Evolutionary conservation across 495 filamentous ascomycete species (phyloP).

Genomic region (Lasiosphaeris hirsuta): DNA sequence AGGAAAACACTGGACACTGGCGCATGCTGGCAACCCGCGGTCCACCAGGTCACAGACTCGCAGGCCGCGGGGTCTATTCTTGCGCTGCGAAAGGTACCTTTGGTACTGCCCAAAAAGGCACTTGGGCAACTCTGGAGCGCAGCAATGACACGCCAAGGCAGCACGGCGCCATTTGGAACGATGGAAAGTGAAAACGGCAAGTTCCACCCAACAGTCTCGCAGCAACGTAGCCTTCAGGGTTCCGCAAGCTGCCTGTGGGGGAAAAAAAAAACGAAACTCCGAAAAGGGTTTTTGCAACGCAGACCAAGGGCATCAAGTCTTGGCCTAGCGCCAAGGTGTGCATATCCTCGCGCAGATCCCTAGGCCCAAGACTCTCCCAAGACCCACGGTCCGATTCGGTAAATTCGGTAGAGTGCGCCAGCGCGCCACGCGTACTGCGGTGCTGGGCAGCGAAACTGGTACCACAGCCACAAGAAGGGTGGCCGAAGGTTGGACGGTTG

Average conservation of each 20-base stretch:
- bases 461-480: not conserved
- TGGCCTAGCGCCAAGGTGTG: slow-evolving; percentile 9
- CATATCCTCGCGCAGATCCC: slow-evolving; percentile 8
- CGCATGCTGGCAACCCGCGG: no score
- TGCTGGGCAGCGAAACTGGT: not conserved
- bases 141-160: no score
- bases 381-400: slow-evolving; percentile 12
- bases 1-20: no score
- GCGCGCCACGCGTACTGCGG: not conserved
- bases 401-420: not conserved
- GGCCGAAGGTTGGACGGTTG: not conserved
- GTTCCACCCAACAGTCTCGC: not conserved
- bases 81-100: no score
- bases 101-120: no score
- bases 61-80: no score
- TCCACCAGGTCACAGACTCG: no score
- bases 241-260: not conserved
- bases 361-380: not conserved
- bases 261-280: slow-evolving; percentile 3
- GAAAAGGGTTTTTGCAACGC: not conserved
- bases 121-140: no score
- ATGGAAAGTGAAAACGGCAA: not conserved
- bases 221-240: no score
- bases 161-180: no score
- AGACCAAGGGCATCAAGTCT: not conserved